A percentile compares a stretch with the other conserved stretches of the same genome.
phyloP scores from a whole-genome alignment of 2,329 filamentous ascomycete species.

The Tolypocladium endophyticum region DNA sequence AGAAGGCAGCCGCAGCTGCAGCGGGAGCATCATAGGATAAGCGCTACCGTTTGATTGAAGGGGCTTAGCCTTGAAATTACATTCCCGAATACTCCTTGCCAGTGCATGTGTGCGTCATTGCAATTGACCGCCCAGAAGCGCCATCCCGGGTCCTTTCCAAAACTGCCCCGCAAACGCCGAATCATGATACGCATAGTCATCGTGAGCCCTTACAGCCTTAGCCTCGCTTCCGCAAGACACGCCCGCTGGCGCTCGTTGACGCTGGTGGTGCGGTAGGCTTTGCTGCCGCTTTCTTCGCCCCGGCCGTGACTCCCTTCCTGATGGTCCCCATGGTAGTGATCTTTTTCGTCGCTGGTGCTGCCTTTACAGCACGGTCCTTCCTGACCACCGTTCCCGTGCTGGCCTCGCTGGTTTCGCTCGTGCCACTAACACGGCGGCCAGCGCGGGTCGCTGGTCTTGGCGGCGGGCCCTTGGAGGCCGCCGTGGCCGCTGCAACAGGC shows the following conservation, averaged over 20 bases:
- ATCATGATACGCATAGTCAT: slow-evolving; percentile 3
- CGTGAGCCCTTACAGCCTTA: slow-evolving; percentile 14
- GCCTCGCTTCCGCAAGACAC: slow-evolving; percentile 45
- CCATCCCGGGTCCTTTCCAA: background rate
- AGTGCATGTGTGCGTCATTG: slow-evolving; percentile 1
- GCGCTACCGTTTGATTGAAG: background rate
- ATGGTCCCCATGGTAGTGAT: slow-evolving; percentile 44
- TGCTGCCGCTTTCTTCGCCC: slow-evolving; percentile 37
- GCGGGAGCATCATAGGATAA: slow-evolving; percentile 7
- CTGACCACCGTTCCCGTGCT: slow-evolving; percentile 56
- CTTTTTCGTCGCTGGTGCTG: slow-evolving; percentile 32
- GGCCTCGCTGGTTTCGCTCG: slow-evolving; percentile 52
- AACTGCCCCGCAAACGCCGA: slow-evolving; percentile 3
- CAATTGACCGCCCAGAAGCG: background rate
- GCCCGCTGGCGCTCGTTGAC: slow-evolving; percentile 33
- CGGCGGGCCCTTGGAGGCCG: slow-evolving; percentile 22
- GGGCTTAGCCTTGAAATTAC: background rate
- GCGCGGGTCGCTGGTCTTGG: slow-evolving; percentile 33
- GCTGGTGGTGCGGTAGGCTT: slow-evolving; percentile 28
- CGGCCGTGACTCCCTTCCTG: slow-evolving; percentile 38
- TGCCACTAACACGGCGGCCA: slow-evolving; percentile 43
- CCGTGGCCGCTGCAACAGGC: slow-evolving; percentile 20
- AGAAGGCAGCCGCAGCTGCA: slow-evolving; percentile 22
- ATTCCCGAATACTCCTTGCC: slow-evolving; percentile 6
- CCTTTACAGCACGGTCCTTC: slow-evolving; percentile 32